These are phyloP conservation scores for Conoideocrella luteorostrata DNA, from an alignment of 2,329 filamentous ascomycete species.

Conservation along the genomic window DNA sequence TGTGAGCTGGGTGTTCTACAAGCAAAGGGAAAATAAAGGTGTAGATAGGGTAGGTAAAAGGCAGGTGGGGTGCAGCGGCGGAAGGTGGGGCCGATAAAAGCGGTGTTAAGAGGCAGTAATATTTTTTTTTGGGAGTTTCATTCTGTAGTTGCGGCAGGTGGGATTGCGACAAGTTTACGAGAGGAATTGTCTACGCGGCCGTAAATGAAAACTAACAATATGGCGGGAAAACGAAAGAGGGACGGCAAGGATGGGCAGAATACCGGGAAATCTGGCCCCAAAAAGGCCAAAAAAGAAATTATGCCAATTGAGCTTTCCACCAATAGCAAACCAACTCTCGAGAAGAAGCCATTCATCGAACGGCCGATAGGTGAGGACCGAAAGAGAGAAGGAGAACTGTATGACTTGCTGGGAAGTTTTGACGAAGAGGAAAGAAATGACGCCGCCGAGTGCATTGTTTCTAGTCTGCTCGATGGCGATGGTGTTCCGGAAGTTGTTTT, in stretches of 20 bases:
- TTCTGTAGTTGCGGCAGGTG: not conserved
- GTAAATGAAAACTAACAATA: constrained; percentile 9
- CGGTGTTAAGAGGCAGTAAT: constrained; percentile 7
- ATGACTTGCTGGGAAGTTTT: constrained; percentile 56
- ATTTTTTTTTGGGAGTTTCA: constrained; percentile 5
- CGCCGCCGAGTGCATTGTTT: constrained; percentile 53
- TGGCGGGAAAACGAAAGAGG: constrained; percentile 31
- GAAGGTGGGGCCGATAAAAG: constrained; percentile 2
- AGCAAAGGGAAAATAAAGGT: too few species aligned
- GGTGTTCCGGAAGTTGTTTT: constrained; percentile 47
- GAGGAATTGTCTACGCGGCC: too few species aligned
- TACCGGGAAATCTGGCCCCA: constrained; percentile 14
- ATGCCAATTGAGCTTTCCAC: constrained; percentile 14
- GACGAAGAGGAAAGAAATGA: constrained; percentile 48
- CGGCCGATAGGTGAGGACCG: constrained; percentile 46
- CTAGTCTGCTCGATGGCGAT: constrained; percentile 45
- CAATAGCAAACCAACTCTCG: constrained; percentile 21
- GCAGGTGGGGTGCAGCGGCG: not conserved
- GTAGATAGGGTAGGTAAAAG: not conserved
- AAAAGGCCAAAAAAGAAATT: constrained; percentile 25
- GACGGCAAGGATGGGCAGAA: constrained; percentile 25
- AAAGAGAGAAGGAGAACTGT: constrained; percentile 52
- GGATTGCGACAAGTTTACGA: not conserved
- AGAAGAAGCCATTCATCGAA: constrained; percentile 43
- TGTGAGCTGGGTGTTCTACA: too few species aligned